Percentiles rank a stretch among this genome's conserved stretches.
Conservation (phyloP, 192 early-diverging fungal species). For the Backusella mclennaniae region DNA sequence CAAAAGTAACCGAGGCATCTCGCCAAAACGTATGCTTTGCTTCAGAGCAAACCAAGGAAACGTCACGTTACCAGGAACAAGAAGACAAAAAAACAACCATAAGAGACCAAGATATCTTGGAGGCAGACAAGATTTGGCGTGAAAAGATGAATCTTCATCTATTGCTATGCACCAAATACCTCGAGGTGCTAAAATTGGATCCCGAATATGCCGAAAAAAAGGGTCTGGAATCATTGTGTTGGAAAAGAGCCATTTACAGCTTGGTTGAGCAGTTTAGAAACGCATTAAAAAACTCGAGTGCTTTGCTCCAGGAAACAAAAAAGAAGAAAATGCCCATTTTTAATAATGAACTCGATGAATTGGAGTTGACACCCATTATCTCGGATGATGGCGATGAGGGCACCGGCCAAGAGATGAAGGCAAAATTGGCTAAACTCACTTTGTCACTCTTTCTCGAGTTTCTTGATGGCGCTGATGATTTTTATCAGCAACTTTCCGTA, state of each 20-base stretch:
- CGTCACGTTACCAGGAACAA: background rate
- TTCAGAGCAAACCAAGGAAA: background rate
- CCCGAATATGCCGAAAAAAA: slow-evolving; percentile 49
- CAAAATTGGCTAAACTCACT: slow-evolving; percentile 17
- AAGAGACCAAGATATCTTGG: background rate
- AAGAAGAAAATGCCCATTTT: background rate
- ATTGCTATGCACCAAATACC: slow-evolving; percentile 41
- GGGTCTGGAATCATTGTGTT: slow-evolving; percentile 51
- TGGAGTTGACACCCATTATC: slow-evolving; percentile 24
- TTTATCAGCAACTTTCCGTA: slow-evolving; percentile 40
- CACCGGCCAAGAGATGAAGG: background rate
- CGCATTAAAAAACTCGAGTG: slow-evolving; percentile 29
- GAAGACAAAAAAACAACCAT: background rate
- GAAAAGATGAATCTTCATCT: slow-evolving; percentile 34
- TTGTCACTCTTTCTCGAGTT: slow-evolving; percentile 42
- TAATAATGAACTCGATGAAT: slow-evolving; percentile 2
- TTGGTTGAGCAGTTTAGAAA: slow-evolving; percentile 52
- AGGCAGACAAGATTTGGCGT: slow-evolving; percentile 17
- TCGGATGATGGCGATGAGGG: slow-evolving; percentile 3
- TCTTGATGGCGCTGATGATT: slow-evolving; percentile 42
- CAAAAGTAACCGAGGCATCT: background rate
- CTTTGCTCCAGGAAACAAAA: background rate
- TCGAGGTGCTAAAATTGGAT: slow-evolving; percentile 43
- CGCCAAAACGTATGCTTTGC: background rate
- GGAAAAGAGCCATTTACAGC: slow-evolving; percentile 53